These are phyloP conservation scores for Mycena vitilis DNA, from an alignment of 768 basidiomycete genomes.

Conservation along the genomic window DNA sequence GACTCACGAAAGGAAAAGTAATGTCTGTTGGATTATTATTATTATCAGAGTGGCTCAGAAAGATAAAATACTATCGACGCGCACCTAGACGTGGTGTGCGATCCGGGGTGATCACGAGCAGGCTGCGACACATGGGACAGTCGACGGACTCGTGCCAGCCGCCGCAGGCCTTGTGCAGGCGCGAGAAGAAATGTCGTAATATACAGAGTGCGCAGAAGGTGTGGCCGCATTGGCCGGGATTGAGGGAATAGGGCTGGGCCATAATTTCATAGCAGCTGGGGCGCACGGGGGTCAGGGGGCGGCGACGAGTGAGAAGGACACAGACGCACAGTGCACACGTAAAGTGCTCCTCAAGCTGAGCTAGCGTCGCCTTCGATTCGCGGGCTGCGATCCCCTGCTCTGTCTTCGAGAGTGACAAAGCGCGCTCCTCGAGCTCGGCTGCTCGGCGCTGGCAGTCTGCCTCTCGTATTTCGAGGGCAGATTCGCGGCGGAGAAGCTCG, in stretches of 20 bases:
- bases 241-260: constrained; percentile 69
- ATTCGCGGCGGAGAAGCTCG: constrained; percentile 54
- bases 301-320: background rate
- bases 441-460: constrained; percentile 51
- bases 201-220: constrained; percentile 77
- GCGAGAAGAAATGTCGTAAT: constrained; percentile 76
- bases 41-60: background rate
- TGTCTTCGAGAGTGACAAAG: constrained; percentile 49
- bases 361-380: constrained; percentile 56
- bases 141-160: constrained; percentile 76
- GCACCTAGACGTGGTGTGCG: constrained; percentile 56
- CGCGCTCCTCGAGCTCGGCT: constrained; percentile 55
- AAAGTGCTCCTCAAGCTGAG: constrained; percentile 70
- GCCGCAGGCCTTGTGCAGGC: constrained; percentile 70
- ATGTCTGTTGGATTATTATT: constrained; percentile 36
- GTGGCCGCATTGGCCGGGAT: constrained; percentile 70
- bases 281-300: constrained; percentile 18
- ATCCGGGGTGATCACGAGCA: constrained; percentile 64
- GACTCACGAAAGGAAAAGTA: constrained; percentile 65
- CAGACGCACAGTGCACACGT: constrained; percentile 69
- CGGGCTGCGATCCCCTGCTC: constrained; percentile 58
- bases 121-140: constrained; percentile 74
- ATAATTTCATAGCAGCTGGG: constrained; percentile 74
- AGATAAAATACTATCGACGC: constrained; percentile 1
- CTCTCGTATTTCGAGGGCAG: constrained; percentile 51